These are phyloP conservation scores for Aspergillus pseudonomiae DNA, from an alignment of 2,329 filamentous ascomycete species.

Conservation along the genomic window DNA sequence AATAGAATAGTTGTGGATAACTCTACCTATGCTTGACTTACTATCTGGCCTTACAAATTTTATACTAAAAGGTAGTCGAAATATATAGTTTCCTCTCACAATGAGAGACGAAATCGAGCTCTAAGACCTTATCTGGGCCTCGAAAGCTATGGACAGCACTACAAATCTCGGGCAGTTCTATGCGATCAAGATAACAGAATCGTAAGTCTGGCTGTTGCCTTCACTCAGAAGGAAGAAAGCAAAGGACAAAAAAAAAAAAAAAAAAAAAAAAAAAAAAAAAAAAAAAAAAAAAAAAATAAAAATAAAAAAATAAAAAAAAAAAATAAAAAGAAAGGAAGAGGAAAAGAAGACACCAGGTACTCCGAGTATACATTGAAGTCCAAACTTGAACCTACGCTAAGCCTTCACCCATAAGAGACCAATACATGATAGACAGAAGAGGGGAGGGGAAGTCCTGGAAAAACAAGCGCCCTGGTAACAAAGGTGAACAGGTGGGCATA, in stretches of 20 bases:
- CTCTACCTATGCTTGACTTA: background rate
- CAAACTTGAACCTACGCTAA: background rate
- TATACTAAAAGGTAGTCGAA: background rate
- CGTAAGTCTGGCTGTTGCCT: background rate
- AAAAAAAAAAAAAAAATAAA: background rate
- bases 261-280: background rate
- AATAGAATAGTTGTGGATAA: background rate
- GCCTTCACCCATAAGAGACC: background rate
- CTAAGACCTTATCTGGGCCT: background rate
- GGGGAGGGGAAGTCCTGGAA: background rate
- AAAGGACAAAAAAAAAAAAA: background rate
- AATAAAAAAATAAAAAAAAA: too few relatives aligned
- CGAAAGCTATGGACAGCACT: background rate
- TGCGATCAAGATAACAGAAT: background rate
- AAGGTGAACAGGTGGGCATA: constrained; percentile 10
- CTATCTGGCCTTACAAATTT: background rate
- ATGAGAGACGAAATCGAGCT: background rate
- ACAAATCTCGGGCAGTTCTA: background rate
- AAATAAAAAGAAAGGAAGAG: background rate
- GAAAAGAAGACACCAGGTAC: background rate
- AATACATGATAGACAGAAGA: background rate
- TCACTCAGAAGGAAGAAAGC: background rate
- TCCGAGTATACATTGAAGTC: background rate
- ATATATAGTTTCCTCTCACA: background rate
- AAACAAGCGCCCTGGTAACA: background rate